phyloP scores from a whole-genome alignment of 805 yeast species.

The Saccharomycopsis vini region DNA sequence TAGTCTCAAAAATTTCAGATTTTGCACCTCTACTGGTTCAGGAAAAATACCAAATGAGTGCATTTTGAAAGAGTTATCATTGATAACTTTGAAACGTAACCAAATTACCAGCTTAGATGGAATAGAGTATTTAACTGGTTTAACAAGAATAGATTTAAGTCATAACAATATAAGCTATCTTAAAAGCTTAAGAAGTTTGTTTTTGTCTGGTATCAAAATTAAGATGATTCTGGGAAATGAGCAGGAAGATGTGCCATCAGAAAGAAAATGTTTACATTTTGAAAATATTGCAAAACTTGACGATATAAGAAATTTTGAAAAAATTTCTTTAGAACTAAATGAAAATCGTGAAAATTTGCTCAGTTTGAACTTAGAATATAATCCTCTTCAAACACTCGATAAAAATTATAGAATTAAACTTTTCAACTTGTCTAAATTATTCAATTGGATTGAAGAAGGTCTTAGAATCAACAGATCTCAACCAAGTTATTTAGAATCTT shows the following conservation, averaged over 20 bases:
- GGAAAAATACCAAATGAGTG: neutral
- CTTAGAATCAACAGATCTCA: constrained; percentile 50
- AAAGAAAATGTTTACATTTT: too few species aligned
- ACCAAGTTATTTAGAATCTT: constrained; percentile 54
- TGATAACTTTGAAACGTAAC: constrained; percentile 45
- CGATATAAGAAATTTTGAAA: constrained; percentile 31
- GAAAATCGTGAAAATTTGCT: constrained; percentile 23
- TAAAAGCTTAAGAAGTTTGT: constrained; percentile 33
- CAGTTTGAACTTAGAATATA: constrained; percentile 30
- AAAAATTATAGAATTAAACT: constrained; percentile 44
- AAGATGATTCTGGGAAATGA: neutral
- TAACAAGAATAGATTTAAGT: constrained; percentile 47
- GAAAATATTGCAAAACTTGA: constrained; percentile 33
- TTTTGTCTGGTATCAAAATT: constrained; percentile 21
- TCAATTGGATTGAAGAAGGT: constrained; percentile 33
- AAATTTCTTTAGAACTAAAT: constrained; percentile 27
- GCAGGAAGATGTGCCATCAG: neutral
- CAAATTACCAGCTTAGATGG: constrained; percentile 34
- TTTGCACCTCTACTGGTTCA: neutral
- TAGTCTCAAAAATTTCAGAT: constrained; percentile 30
- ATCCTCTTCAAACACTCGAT: constrained; percentile 31
- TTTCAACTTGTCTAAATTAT: constrained; percentile 48
- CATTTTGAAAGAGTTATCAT: constrained; percentile 28
- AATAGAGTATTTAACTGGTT: constrained; percentile 32
- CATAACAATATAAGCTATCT: constrained; percentile 36